Base-by-base conservation (phyloP, 1,284 basidiomycete genomes). In the Tilletia setariae region DNA sequence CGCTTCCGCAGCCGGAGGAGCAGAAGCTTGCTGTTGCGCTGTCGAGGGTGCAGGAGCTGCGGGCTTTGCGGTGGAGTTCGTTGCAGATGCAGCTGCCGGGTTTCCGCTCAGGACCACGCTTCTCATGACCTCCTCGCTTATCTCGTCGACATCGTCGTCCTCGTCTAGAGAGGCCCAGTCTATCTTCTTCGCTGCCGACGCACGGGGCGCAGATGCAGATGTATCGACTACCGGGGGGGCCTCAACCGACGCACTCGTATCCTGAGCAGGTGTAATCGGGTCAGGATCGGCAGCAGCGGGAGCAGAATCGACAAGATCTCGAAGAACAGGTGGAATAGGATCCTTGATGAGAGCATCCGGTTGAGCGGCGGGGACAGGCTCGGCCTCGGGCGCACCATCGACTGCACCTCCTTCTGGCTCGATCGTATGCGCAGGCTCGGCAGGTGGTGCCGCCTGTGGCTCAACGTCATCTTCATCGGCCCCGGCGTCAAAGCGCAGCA, bases 401-500 rank as follows among this genome's bases (percentile, higher is more conserved):
- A 42, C 64, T 1, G 64, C 47, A 47, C 64, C 49, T 2, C 46
- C 64, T 16, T 32, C 64, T 9, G 64, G 51, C 47, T 65, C 46
- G 16, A 21, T 30, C 63, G 40, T 30, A n/a, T 7, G 35, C 32
- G 63, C 40, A 44, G 40, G 21, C 40, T 64, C 44, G 16, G 63
- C 21, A n/a, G 32, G 15, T 11, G 56, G 56, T 30, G 28, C 2
- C 8, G 63, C 25, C 25, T 43, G 42, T 35, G 61, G 11, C n/a
- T 19, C 15, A 23, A 21, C 35, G 1, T n/a, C 19, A 32, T 25
- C 30, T 15, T 44, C 42, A 13, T 21, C 23, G 7, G n/a, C 51
- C 21, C 23, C 11, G 21, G 16, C n/a, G n/a, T 53, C 6, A 25
- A 1, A 13, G 21, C n/a, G 63, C 15, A 23, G 40, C 6, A 19